These are phyloP conservation scores for Oryza officinalis DNA, from an alignment of 176 grass and related monocot species.

Conservation along the genomic window DNA sequence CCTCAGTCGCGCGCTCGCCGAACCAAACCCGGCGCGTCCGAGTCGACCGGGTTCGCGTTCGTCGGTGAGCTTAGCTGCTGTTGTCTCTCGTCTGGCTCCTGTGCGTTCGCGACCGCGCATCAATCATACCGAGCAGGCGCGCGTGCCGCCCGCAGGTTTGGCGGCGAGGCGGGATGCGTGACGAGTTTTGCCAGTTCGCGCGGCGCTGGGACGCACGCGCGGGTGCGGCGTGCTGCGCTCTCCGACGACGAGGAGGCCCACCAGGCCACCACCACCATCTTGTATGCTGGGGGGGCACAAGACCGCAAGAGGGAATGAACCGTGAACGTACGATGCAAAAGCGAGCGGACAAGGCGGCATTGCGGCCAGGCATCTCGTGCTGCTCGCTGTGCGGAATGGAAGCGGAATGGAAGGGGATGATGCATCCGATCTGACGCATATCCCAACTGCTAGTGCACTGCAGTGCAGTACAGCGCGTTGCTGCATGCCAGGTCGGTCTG, in stretches of 20 bases:
- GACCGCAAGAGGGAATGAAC: background rate
- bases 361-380: background rate
- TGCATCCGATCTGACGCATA: conserved; percentile 10
- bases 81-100: background rate
- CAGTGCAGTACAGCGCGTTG: background rate
- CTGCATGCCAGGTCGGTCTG: background rate
- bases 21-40: background rate
- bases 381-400: background rate
- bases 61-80: background rate
- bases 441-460: background rate
- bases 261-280: background rate
- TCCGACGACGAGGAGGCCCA: background rate
- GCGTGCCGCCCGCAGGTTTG: background rate
- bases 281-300: background rate
- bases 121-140: background rate
- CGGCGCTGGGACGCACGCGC: conserved; percentile 8
- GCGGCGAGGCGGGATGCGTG: background rate
- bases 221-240: background rate
- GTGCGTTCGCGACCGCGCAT: background rate
- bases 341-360: conserved; percentile 4
- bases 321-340: background rate
- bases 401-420: conserved; percentile 10
- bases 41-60: background rate
- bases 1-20: background rate
- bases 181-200: background rate